Evolutionary conservation across 768 basidiomycete species (phyloP).

Genomic region (Collybia sp.): DNA sequence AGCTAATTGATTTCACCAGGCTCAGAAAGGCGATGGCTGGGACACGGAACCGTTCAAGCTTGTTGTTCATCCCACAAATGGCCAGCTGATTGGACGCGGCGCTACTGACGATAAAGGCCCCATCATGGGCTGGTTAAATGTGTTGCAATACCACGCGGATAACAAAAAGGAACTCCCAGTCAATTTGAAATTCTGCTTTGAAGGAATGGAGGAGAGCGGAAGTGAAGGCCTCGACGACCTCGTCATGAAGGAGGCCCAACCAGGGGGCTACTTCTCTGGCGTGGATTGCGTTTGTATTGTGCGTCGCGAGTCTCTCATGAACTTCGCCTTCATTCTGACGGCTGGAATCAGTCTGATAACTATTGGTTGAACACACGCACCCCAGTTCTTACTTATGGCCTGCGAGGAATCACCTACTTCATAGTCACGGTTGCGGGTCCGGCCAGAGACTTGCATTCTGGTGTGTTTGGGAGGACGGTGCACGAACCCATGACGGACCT

Average conservation of each 20-base stretch:
- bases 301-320: slow-evolving; percentile 17
- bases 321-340: not conserved
- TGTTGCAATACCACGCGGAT: slow-evolving; percentile 77
- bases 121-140: slow-evolving; percentile 84
- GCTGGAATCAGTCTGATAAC: slow-evolving; percentile 67
- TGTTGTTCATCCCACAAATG: slow-evolving; percentile 36
- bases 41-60: slow-evolving; percentile 80
- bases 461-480: slow-evolving; percentile 76
- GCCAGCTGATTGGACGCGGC: slow-evolving; percentile 79
- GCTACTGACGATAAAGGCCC: slow-evolving; percentile 92
- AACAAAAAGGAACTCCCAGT: slow-evolving; percentile 74
- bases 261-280: slow-evolving; percentile 78
- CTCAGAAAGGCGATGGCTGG: slow-evolving; percentile 74
- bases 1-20: slow-evolving; percentile 18
- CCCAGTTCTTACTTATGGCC: slow-evolving; percentile 80
- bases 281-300: slow-evolving; percentile 94
- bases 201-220: slow-evolving; percentile 97
- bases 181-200: slow-evolving; percentile 88
- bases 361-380: slow-evolving; percentile 89
- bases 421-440: slow-evolving; percentile 81
- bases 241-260: slow-evolving; percentile 66
- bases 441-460: slow-evolving; percentile 85
- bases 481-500: slow-evolving; percentile 96
- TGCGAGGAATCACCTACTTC: slow-evolving; percentile 87
- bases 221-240: slow-evolving; percentile 89